phyloP scores from a whole-genome alignment of 805 yeast species.

The Ogataea haglerorum region DNA sequence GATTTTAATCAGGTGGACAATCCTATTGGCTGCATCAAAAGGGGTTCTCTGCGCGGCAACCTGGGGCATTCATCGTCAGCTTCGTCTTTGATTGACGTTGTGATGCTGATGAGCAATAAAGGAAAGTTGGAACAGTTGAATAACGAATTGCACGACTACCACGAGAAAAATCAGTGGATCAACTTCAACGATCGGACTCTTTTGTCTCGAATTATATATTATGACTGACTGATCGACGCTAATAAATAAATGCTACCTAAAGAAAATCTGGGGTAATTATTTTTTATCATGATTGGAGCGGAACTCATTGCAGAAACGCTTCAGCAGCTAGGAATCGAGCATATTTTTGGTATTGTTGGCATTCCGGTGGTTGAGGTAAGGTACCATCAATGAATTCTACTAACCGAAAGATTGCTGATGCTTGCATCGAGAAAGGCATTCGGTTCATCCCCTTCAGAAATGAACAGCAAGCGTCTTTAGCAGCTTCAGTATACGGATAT shows the following conservation, averaged over 20 bases:
- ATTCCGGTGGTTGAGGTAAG: conserved; percentile 66
- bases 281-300: conserved; percentile 35
- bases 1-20: conserved; percentile 21
- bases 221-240: conserved; percentile 6
- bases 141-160: conserved; percentile 16
- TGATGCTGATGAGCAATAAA: conserved; percentile 7
- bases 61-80: conserved; percentile 26
- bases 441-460: conserved; percentile 60
- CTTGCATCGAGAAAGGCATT: conserved; percentile 50
- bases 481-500: conserved; percentile 70
- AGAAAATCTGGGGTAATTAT: conserved; percentile 5
- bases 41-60: conserved; percentile 18
- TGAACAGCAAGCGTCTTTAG: conserved; percentile 74
- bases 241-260: neutral
- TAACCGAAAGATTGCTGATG: conserved; percentile 47
- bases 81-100: conserved; percentile 19
- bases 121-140: conserved; percentile 12
- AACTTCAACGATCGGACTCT: conserved; percentile 15
- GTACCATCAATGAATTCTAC: conserved; percentile 8
- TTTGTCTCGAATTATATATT: conserved; percentile 12
- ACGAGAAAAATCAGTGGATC: conserved; percentile 13
- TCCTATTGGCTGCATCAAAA: conserved; percentile 21
- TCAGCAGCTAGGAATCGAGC: conserved; percentile 47
- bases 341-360: conserved; percentile 70
- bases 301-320: conserved; percentile 47